A percentile compares a stretch with the other conserved stretches of the same genome.
These are phyloP conservation scores for Sophora flavescens DNA, from an alignment of 306 rosid genomes.

Conservation along the genomic window DNA sequence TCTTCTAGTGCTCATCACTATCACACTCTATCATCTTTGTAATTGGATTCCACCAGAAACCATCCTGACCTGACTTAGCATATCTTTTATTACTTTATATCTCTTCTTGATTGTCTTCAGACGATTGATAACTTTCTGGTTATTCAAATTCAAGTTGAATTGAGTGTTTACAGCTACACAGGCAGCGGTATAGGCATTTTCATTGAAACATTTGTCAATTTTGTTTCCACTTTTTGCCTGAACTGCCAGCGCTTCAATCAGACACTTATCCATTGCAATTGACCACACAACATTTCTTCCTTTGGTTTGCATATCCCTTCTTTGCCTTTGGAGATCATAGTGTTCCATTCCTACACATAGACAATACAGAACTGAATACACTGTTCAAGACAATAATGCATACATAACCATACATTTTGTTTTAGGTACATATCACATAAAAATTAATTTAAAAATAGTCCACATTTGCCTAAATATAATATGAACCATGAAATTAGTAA, in stretches of 20 bases:
- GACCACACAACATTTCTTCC: too few species aligned
- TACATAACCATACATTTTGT: background rate
- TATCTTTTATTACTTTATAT: slow-evolving; percentile 74
- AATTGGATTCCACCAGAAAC: slow-evolving; percentile 77
- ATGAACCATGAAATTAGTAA: background rate
- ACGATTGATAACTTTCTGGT: slow-evolving; percentile 83
- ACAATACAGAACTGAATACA: too few species aligned
- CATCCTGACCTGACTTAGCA: slow-evolving; percentile 73
- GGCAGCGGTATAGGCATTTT: slow-evolving; percentile 83
- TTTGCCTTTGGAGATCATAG: too few species aligned
- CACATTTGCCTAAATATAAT: background rate
- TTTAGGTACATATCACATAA: background rate
- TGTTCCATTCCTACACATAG: too few species aligned
- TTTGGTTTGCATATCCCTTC: too few species aligned
- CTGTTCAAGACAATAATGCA: too few species aligned
- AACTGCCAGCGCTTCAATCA: too few species aligned
- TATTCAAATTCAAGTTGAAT: slow-evolving; percentile 78
- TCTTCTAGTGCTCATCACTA: slow-evolving; percentile 63
- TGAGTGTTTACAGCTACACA: slow-evolving; percentile 74
- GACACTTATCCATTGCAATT: too few species aligned
- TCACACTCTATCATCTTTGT: slow-evolving; percentile 73
- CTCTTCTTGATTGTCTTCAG: slow-evolving; percentile 87
- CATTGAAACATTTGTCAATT: slow-evolving; percentile 83
- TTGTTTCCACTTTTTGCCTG: slow-evolving; percentile 82
- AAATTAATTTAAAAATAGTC: background rate